A percentile compares a stretch with the other conserved stretches of the same genome.
These are phyloP conservation scores for Neurospora tetraspora DNA, from an alignment of 495 filamentous ascomycete species.

Conservation along the genomic window DNA sequence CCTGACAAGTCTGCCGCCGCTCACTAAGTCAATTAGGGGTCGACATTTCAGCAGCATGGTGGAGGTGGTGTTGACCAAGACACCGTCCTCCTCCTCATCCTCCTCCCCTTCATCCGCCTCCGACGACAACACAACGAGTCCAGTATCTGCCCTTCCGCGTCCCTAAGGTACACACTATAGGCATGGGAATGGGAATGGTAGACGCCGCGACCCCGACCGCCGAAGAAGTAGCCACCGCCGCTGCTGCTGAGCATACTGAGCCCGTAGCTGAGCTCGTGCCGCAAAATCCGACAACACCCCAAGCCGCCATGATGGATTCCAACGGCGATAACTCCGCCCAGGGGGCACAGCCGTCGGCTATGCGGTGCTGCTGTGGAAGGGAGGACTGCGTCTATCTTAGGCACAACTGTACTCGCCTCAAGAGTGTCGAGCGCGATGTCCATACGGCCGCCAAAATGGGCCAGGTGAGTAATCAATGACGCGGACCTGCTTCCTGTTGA, in stretches of 20 bases:
- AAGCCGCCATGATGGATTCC: neutral
- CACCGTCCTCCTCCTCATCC: neutral
- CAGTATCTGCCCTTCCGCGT: neutral
- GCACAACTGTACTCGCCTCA: slow-evolving; percentile 67
- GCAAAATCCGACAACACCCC: neutral
- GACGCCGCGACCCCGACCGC: slow-evolving; percentile 1
- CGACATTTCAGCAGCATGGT: neutral
- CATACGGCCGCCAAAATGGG: slow-evolving; percentile 75
- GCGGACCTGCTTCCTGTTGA: neutral
- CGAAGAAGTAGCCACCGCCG: neutral
- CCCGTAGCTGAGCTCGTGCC: neutral
- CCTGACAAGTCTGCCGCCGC: neutral
- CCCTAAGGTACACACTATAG: neutral
- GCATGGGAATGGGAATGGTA: slow-evolving; percentile 15
- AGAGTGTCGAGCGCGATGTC: slow-evolving; percentile 77
- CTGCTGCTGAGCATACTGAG: neutral
- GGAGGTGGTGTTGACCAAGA: neutral
- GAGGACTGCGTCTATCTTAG: slow-evolving; percentile 68
- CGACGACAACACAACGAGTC: neutral
- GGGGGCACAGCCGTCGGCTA: slow-evolving; percentile 6
- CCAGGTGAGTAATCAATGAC: slow-evolving; percentile 51
- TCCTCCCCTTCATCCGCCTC: neutral
- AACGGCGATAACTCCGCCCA: slow-evolving; percentile 9
- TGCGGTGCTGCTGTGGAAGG: slow-evolving; percentile 74
- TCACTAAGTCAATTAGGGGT: neutral